phyloP scores from a whole-genome alignment of 192 early-diverging fungal genomes.

The Funneliformis mosseae region DNA sequence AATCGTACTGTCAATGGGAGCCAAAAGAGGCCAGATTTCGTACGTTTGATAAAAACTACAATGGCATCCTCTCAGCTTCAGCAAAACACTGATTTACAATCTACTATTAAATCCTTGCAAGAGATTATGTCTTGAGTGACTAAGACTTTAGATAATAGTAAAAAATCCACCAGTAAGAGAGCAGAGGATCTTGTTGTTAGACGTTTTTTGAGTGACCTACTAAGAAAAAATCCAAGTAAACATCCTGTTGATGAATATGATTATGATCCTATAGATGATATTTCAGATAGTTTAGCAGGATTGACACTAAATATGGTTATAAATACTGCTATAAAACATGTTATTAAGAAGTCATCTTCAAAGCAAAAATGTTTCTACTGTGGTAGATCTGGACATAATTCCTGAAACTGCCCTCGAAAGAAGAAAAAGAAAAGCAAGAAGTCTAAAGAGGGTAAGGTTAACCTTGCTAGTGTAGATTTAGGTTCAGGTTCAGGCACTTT shows the following conservation, averaged over 20 bases:
- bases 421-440: no score
- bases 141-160: no score
- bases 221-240: background rate
- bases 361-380: no score
- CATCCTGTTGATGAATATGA: background rate
- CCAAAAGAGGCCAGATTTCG: constrained; percentile 30
- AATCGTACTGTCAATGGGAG: constrained; percentile 27
- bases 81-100: background rate
- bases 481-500: no score
- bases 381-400: no score
- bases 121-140: no score
- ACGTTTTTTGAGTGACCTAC: background rate
- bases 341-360: no score
- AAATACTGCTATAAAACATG: background rate
- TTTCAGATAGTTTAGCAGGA: background rate
- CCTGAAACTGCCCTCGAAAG: no score
- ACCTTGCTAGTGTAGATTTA: no score
- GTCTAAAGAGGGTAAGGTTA: no score
- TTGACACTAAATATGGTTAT: background rate
- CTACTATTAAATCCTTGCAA: background rate
- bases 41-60: no score
- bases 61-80: no score
- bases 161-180: background rate
- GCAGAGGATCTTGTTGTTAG: background rate
- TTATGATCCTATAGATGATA: constrained; percentile 4